These are phyloP conservation scores for Aspergillus unguis DNA, from an alignment of 2,329 filamentous ascomycete genomes.

Conservation along the genomic window DNA sequence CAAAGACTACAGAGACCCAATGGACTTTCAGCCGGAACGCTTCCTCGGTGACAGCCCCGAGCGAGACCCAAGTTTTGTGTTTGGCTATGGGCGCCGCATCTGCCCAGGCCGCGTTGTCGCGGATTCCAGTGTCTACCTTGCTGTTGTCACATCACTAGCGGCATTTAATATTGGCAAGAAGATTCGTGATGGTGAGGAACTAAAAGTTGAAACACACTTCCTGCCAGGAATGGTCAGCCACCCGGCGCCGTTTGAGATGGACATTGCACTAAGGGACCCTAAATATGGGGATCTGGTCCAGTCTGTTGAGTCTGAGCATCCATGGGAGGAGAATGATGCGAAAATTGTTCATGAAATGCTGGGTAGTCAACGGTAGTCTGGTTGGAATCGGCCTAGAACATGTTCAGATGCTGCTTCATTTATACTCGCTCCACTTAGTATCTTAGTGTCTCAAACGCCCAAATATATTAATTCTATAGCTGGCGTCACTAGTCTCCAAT, in stretches of 20 bases:
- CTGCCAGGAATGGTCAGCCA: slow-evolving; percentile 9
- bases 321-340: slow-evolving; percentile 1
- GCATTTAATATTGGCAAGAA: slow-evolving; percentile 3
- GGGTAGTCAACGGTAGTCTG: neutral
- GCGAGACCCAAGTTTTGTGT: slow-evolving; percentile 10
- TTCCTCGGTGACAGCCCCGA: slow-evolving; percentile 9
- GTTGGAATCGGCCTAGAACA: neutral
- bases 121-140: slow-evolving; percentile 8
- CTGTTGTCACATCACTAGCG: slow-evolving; percentile 6
- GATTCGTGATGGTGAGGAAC: slow-evolving; percentile 1
- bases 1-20: slow-evolving; percentile 2
- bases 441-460: no score
- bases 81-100: slow-evolving; percentile 13
- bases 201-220: neutral
- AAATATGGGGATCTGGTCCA: slow-evolving; percentile 8
- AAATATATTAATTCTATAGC: no score
- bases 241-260: slow-evolving; percentile 7
- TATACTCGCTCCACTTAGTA: no score
- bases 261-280: slow-evolving; percentile 1
- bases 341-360: slow-evolving; percentile 1
- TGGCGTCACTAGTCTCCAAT: no score
- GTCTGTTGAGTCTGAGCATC: slow-evolving; percentile 4
- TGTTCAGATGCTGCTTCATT: no score
- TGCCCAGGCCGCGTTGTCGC: slow-evolving; percentile 13
- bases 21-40: slow-evolving; percentile 10